phyloP scores from a whole-genome alignment of 2,329 filamentous ascomycete species.

The Trichoderma atrobrunneum region DNA sequence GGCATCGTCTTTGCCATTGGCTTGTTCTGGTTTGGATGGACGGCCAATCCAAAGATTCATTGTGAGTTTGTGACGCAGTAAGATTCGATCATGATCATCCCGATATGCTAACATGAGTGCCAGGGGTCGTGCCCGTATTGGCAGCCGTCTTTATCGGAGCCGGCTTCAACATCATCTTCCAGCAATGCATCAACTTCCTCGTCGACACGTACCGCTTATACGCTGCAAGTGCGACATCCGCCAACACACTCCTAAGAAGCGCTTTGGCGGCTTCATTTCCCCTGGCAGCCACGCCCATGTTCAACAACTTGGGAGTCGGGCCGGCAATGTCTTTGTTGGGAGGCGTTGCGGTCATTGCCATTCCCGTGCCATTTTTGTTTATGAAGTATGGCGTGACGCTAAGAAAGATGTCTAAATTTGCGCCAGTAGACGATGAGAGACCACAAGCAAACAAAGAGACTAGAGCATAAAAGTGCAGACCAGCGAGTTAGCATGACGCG shows the following conservation, averaged over 20 bases:
- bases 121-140: neutral
- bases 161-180: slow-evolving; percentile 43
- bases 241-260: slow-evolving; percentile 57
- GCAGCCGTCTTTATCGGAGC: slow-evolving; percentile 35
- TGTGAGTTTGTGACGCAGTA: slow-evolving; percentile 9
- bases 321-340: slow-evolving; percentile 47
- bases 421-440: neutral
- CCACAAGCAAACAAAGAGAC: neutral
- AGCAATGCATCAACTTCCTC: slow-evolving; percentile 52
- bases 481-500: neutral
- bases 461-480: neutral
- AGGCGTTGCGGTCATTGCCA: neutral
- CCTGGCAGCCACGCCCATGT: slow-evolving; percentile 43
- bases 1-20: slow-evolving; percentile 52
- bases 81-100: too few species aligned
- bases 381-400: neutral
- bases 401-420: neutral
- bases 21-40: slow-evolving; percentile 64
- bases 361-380: slow-evolving; percentile 14
- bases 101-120: neutral
- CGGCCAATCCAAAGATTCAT: slow-evolving; percentile 34
- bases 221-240: slow-evolving; percentile 61
- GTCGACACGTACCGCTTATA: slow-evolving; percentile 54
- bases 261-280: slow-evolving; percentile 59
- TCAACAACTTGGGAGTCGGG: neutral